Evolutionary conservation across 176 grass and related monocot species (phyloP), one percentile per base, ranked within the genome.

Genomic region (Saccharum spontaneum): DNA sequence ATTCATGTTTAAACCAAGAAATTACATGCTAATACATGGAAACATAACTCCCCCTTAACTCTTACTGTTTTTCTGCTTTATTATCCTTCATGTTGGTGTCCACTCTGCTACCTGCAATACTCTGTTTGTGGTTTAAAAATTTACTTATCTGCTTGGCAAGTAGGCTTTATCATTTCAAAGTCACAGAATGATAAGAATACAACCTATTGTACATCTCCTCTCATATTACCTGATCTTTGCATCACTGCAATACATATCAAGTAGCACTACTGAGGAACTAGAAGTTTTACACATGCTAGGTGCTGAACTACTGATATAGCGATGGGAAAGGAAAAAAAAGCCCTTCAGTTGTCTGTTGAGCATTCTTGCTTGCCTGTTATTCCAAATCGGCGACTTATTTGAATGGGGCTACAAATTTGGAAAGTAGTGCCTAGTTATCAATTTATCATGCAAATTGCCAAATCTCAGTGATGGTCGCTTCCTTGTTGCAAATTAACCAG

Each of bases 401-500:
- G 9, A 31, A 24, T n/a, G 20, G 3, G 44, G 14, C 34, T 54
- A 8, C 14, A 36, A 46, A 77, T 50, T 73, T 4, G 23, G 75
- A 77, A 18, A 39, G 3, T 8, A 40, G 8, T 71, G 26, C 22
- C 65, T 12, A 60, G 8, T 46, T 55, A 5, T 67, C 23, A 68
- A 59, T 5, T 46, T 54, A 4, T 67, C 23, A 68, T 78, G 41
- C 24, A 71, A 66, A 39, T 49, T 48, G 52, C 14, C 64, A 66
- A 39, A 61, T 48, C 44, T 90, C 68, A 83, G 28, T 86, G 69
- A 41, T 87, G 75, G 31, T 55, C 69, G 40, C 85, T 41, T 86
- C 50, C 50, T 54, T 54, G 5, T 20, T 54, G 50, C 16, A 54
- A 54, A 54, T 20, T 54, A 20, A 54, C 50, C 16, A 54, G 6